phyloP scores from a whole-genome alignment of 1,284 basidiomycete genomes.

The Agroathelia rolfsii region DNA sequence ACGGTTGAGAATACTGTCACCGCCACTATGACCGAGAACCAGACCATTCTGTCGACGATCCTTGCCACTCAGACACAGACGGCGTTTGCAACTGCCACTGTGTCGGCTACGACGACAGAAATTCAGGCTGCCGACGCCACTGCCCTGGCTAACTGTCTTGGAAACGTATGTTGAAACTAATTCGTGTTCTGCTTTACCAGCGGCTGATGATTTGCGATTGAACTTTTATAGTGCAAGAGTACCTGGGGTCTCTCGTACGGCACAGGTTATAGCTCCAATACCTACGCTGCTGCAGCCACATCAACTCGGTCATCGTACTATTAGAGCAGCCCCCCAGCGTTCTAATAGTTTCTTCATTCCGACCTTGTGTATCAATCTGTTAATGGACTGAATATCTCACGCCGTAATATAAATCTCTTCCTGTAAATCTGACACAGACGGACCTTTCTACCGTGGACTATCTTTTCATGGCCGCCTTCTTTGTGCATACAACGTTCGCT shows the following conservation, averaged over 20 bases:
- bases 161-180: constrained; percentile 31
- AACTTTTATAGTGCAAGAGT: constrained; percentile 43
- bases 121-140: constrained; percentile 32
- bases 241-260: constrained; percentile 39
- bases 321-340: constrained; percentile 12
- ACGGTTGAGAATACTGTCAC: constrained; percentile 43
- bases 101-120: constrained; percentile 39
- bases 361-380: too few relatives aligned
- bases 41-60: constrained; percentile 33
- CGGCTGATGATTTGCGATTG: constrained; percentile 7
- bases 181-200: background rate
- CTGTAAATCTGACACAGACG: too few relatives aligned
- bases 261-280: constrained; percentile 42
- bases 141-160: constrained; percentile 43
- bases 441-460: too few relatives aligned
- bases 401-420: too few relatives aligned
- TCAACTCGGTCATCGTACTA: constrained; percentile 13
- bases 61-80: constrained; percentile 33
- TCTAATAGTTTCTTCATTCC: too few relatives aligned
- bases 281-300: constrained; percentile 30
- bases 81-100: constrained; percentile 30
- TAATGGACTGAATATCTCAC: too few relatives aligned
- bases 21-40: constrained; percentile 34
- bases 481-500: too few relatives aligned
- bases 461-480: too few relatives aligned